Base-by-base conservation (phyloP, 495 filamentous ascomycete species). In the Penicillium pulvis region DNA sequence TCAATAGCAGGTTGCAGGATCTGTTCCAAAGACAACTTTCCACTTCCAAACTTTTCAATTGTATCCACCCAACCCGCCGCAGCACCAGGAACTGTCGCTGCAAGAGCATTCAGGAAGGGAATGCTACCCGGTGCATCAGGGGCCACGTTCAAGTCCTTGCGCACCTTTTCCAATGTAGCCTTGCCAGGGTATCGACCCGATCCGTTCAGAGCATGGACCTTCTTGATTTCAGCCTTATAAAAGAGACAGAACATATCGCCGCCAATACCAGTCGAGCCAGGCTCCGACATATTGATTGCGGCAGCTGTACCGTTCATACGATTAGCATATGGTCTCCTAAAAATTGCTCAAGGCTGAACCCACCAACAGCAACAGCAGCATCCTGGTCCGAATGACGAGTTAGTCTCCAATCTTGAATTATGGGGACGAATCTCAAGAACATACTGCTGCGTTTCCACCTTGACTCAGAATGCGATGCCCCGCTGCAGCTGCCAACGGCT, bases 191-290 rank as follows among this genome's bases (percentile, higher is more conserved):
- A 86, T 19, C 95, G 84, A 16, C 94, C 94, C 2, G 92, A 96
- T 26, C 93, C 95, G 73, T 98, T 98, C 60, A 98, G 73, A 9
- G 90, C 89, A 58, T 85, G 87, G 11, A 97, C 85, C 56, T 87
- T 90, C 64, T 87, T 87, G 0, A 87, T 93, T 61, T 88, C 84
- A 50, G 90, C 88, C 66, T 91, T 81, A 75, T 95, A 98, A 81
- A 87, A 98, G 10, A 98, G 86, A 71, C 91, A 96, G 80, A 98
- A 98, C 86, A 97, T 92, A 75, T 98, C 94, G 33, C 94, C 94
- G 57, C 95, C 94, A 60, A 98, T 97, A n/a, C 94, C 94, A 3
- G 94, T 98, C 1, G 88, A 92, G 42, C 87, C 84, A 12, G 94
- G 95, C 67, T 98, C 95, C 4, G 95, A 96, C 71, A 98, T 85